A percentile compares a stretch with the other conserved stretches of the same genome.
These are phyloP conservation scores for Talaromyces marneffei DNA, from an alignment of 2,329 filamentous ascomycete species.

Conservation along the genomic window DNA sequence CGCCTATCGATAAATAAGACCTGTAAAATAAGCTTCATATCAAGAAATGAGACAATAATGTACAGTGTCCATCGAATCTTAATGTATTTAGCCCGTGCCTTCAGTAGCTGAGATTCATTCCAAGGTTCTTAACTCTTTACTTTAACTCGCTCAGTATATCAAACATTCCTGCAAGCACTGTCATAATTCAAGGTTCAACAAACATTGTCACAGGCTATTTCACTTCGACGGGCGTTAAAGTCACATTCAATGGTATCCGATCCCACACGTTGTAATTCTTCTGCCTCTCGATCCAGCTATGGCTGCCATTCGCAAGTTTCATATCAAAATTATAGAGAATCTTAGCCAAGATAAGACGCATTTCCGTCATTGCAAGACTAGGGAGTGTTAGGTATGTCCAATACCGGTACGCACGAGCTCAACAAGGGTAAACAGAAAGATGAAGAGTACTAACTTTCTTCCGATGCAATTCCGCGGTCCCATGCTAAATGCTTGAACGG, in stretches of 20 bases:
- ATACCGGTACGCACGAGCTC: no score
- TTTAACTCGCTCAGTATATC: no score
- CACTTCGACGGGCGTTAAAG: not conserved
- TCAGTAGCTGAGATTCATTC: no score
- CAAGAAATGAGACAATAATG: no score
- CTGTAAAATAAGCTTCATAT: no score
- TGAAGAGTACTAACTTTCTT: conserved; percentile 1
- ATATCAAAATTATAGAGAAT: not conserved
- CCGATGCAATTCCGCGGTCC: not conserved
- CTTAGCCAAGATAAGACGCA: not conserved
- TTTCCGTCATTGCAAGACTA: not conserved
- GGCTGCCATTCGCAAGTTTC: not conserved
- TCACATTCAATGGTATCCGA: not conserved
- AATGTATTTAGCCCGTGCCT: no score
- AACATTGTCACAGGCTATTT: not conserved
- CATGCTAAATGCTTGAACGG: not conserved
- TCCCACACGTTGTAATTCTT: not conserved
- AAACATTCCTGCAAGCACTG: no score
- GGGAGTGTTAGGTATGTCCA: not conserved
- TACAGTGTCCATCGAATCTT: no score
- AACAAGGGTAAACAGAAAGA: no score
- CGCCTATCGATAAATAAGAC: no score
- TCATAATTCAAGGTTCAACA: not conserved
- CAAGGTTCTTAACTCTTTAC: no score
- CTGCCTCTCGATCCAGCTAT: not conserved